These are phyloP conservation scores for Sclerotinia spermophila DNA, from an alignment of 2,329 filamentous ascomycete species.

Conservation along the genomic window DNA sequence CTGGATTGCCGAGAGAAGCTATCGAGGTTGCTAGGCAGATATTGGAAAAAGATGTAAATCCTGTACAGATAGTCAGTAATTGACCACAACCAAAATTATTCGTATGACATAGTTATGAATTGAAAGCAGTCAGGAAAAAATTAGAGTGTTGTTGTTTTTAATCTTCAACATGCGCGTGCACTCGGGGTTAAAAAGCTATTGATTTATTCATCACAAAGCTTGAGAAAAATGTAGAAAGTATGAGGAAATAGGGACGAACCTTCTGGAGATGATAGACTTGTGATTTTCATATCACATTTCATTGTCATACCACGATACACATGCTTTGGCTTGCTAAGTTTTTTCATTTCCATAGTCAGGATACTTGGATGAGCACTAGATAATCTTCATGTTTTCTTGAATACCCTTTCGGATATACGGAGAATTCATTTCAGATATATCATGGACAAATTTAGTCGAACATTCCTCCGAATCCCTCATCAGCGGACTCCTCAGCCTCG, in stretches of 20 bases:
- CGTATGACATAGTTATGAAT: conserved; percentile 45
- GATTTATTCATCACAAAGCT: conserved; percentile 38
- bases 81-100: conserved; percentile 28
- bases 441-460: conserved; percentile 54
- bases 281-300: conserved; percentile 18
- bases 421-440: conserved; percentile 30
- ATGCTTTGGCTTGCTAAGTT: conserved; percentile 24
- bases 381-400: conserved; percentile 29
- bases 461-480: conserved; percentile 70
- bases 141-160: conserved; percentile 42
- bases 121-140: conserved; percentile 40
- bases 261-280: conserved; percentile 16
- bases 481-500: conserved; percentile 62
- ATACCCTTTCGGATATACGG: conserved; percentile 20
- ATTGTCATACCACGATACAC: conserved; percentile 16
- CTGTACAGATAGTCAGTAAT: conserved; percentile 53
- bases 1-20: conserved; percentile 72
- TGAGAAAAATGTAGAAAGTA: conserved; percentile 6
- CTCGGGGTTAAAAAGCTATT: conserved; percentile 43
- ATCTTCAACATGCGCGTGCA: conserved; percentile 38
- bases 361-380: conserved; percentile 29
- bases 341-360: conserved; percentile 29
- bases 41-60: conserved; percentile 38
- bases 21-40: conserved; percentile 57
- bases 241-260: conserved; percentile 30